Conservation (phyloP, 1,284 basidiomycete species). For the Tilletia setariae region DNA sequence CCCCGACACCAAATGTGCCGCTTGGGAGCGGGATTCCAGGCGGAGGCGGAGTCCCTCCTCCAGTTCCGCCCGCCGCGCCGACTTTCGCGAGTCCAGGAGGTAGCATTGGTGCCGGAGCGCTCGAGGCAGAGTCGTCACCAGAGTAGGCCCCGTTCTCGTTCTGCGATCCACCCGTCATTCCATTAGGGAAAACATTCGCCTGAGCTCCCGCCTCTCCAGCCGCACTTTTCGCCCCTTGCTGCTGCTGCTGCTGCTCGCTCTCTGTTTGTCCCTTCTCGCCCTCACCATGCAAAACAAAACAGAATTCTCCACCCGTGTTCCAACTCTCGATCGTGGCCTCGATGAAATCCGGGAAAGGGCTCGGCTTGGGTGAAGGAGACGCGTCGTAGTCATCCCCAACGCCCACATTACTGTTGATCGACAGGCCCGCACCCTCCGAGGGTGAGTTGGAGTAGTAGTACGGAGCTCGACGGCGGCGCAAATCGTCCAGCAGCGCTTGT, state of each 20-base stretch:
- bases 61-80: background rate
- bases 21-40: background rate
- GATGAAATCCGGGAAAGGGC: conserved; percentile 49
- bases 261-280: background rate
- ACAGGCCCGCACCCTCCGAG: background rate
- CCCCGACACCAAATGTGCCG: background rate
- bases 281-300: conserved; percentile 41
- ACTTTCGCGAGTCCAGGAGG: conserved; percentile 1
- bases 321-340: conserved; percentile 41
- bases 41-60: background rate
- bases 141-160: conserved; percentile 19
- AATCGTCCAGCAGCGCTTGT: conserved; percentile 76
- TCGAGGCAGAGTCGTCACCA: background rate
- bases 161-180: conserved; percentile 12
- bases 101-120: background rate
- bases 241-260: background rate
- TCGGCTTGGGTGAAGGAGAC: conserved; percentile 25
- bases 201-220: background rate
- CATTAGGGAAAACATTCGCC: conserved; percentile 20
- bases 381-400: background rate
- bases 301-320: conserved; percentile 46
- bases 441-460: conserved; percentile 45
- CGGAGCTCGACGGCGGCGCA: conserved; percentile 70
- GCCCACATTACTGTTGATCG: conserved; percentile 15
- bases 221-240: background rate